A percentile compares a stretch with the other conserved stretches of the same genome.
These are phyloP conservation scores for Cladosporium colombiae DNA, from an alignment of 2,329 filamentous ascomycete genomes.

Conservation along the genomic window DNA sequence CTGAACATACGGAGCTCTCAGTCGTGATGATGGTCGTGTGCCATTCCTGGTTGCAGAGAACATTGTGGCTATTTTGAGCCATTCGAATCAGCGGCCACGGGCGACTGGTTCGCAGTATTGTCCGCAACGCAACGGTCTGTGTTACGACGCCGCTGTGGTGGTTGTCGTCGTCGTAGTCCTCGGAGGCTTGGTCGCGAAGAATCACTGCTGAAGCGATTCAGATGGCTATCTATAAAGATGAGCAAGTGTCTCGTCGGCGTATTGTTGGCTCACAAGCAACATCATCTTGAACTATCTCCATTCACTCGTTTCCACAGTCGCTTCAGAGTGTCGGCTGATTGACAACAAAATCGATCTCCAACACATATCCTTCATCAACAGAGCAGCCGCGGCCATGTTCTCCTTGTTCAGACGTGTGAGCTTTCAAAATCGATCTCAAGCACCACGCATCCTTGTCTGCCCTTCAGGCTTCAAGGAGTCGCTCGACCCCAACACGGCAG, in stretches of 20 bases:
- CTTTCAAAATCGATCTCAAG: conserved; percentile 26
- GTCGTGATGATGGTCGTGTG: neutral
- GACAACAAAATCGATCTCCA: neutral
- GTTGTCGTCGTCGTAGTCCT: neutral
- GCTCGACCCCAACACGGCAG: conserved; percentile 51
- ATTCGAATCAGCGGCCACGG: neutral
- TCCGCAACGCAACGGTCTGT: neutral
- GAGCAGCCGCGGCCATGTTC: conserved; percentile 1
- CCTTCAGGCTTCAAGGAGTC: conserved; percentile 59
- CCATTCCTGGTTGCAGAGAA: neutral
- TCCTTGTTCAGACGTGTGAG: conserved; percentile 12
- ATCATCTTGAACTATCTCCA: neutral
- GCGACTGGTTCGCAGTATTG: neutral
- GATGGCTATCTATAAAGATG: neutral
- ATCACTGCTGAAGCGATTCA: neutral
- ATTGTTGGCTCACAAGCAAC: neutral
- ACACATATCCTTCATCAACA: neutral
- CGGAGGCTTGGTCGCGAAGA: neutral
- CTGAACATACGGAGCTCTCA: neutral
- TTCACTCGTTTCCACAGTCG: conserved; percentile 1
- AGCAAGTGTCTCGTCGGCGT: neutral
- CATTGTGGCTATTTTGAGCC: neutral
- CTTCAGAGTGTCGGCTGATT: neutral
- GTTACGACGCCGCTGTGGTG: neutral
- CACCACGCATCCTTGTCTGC: conserved; percentile 49